These are phyloP conservation scores for Trichosporon inkin DNA, from an alignment of 1,284 basidiomycete species.

Conservation along the genomic window DNA sequence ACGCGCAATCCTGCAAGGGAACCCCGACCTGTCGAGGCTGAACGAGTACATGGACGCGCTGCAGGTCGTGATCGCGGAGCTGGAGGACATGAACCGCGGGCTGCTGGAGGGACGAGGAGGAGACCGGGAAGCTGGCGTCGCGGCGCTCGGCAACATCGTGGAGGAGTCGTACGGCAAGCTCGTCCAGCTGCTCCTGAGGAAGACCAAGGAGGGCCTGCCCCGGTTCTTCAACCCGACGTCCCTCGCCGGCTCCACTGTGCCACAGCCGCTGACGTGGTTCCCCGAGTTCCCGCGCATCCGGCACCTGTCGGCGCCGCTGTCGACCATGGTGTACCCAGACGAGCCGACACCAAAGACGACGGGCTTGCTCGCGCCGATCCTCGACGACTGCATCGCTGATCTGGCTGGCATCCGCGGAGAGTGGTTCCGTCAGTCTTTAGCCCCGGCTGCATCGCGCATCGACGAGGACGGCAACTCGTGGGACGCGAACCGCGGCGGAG, in stretches of 20 bases:
- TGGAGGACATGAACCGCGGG: slow-evolving; percentile 47
- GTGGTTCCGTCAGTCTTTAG: slow-evolving; percentile 33
- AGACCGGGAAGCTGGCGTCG: slow-evolving; percentile 43
- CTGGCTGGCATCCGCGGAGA: slow-evolving; percentile 35
- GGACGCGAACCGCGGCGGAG: slow-evolving; percentile 33
- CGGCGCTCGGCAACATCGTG: slow-evolving; percentile 43
- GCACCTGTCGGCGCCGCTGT: slow-evolving; percentile 25
- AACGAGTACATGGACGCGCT: slow-evolving; percentile 43
- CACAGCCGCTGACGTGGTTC: slow-evolving; percentile 37
- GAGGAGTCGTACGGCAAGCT: slow-evolving; percentile 39
- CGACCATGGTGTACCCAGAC: slow-evolving; percentile 24
- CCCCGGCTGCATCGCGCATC: slow-evolving; percentile 25
- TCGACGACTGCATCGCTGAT: slow-evolving; percentile 26
- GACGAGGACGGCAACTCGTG: slow-evolving; percentile 40
- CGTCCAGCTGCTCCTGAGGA: slow-evolving; percentile 36
- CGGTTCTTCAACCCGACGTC: slow-evolving; percentile 15
- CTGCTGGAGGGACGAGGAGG: slow-evolving; percentile 40
- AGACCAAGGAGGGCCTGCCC: slow-evolving; percentile 24
- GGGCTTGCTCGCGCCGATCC: slow-evolving; percentile 28
- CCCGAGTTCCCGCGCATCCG: slow-evolving; percentile 29
- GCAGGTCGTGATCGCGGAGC: slow-evolving; percentile 41
- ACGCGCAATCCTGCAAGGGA: slow-evolving; percentile 34
- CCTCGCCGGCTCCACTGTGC: slow-evolving; percentile 24
- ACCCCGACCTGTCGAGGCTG: slow-evolving; percentile 42
- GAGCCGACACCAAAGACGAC: slow-evolving; percentile 30